Evolutionary conservation across 129 eudicot genomes (phyloP).

Genomic region (Saussurea involucrata): DNA sequence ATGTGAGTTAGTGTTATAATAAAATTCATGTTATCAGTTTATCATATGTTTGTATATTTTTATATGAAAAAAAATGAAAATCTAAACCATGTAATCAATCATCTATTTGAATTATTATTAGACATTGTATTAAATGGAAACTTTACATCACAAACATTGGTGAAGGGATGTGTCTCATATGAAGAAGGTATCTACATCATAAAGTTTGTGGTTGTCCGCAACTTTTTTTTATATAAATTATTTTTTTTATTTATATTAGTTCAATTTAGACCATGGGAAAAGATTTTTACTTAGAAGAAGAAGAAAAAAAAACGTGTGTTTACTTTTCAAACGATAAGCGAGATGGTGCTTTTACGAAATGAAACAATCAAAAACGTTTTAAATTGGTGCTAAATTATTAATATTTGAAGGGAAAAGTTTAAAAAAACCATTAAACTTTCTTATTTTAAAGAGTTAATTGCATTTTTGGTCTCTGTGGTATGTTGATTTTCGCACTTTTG

Average conservation of each 20-base stretch:
- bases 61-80: no score
- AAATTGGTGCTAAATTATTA: no score
- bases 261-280: not conserved
- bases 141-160: constrained; percentile 11
- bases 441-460: no score
- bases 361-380: not conserved
- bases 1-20: no score
- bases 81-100: no score
- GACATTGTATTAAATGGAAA: not conserved
- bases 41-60: no score
- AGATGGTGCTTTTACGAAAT: not conserved
- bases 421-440: no score
- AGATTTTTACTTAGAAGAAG: not conserved
- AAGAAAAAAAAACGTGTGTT: not conserved
- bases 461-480: no score
- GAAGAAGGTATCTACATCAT: constrained; percentile 7
- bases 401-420: no score
- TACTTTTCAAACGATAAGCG: not conserved
- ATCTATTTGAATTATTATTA: not conserved
- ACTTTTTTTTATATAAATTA: not conserved
- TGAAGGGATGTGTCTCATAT: constrained; percentile 6
- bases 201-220: constrained; percentile 11
- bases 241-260: not conserved
- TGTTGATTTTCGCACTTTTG: no score
- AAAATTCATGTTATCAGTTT: no score